Evolutionary conservation across 2,329 filamentous ascomycete species (phyloP).

Genomic region (Aquanectria penicillioides): DNA sequence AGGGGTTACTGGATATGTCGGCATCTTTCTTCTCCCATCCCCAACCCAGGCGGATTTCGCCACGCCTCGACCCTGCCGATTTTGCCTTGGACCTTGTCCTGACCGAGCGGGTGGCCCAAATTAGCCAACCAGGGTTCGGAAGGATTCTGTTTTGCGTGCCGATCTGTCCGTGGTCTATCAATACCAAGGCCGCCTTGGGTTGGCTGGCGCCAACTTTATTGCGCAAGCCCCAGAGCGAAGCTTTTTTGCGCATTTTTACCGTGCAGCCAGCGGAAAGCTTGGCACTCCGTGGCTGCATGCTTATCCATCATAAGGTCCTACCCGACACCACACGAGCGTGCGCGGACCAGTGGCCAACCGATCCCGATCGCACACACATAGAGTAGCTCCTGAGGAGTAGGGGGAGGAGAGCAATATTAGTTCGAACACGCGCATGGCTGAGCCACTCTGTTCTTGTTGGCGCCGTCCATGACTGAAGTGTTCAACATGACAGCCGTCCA

Average conservation of each 20-base stretch:
- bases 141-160: slow-evolving; percentile 27
- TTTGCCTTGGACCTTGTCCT: slow-evolving; percentile 15
- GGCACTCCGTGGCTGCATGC: slow-evolving; percentile 42
- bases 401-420: too few relatives aligned
- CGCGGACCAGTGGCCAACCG: slow-evolving; percentile 3
- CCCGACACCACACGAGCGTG: slow-evolving; percentile 18
- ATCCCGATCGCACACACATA: slow-evolving; percentile 1
- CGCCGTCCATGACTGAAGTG: too few relatives aligned
- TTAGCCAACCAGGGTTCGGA: slow-evolving; percentile 9
- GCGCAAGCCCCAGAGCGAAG: slow-evolving; percentile 31
- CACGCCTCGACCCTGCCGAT: slow-evolving; percentile 10
- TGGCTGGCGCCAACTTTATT: slow-evolving; percentile 35
- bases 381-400: too few relatives aligned
- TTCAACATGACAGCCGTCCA: not conserved
- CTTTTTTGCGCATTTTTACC: slow-evolving; percentile 41
- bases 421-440: too few relatives aligned
- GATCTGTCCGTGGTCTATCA: slow-evolving; percentile 39
- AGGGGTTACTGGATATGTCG: slow-evolving; percentile 35
- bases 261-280: slow-evolving; percentile 43
- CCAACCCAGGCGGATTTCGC: not conserved
- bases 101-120: slow-evolving; percentile 7
- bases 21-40: slow-evolving; percentile 32
- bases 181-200: slow-evolving; percentile 26
- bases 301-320: slow-evolving; percentile 36
- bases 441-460: too few relatives aligned